Base-by-base conservation (phyloP, 768 basidiomycete genomes). In the Podaxis rugospora region DNA sequence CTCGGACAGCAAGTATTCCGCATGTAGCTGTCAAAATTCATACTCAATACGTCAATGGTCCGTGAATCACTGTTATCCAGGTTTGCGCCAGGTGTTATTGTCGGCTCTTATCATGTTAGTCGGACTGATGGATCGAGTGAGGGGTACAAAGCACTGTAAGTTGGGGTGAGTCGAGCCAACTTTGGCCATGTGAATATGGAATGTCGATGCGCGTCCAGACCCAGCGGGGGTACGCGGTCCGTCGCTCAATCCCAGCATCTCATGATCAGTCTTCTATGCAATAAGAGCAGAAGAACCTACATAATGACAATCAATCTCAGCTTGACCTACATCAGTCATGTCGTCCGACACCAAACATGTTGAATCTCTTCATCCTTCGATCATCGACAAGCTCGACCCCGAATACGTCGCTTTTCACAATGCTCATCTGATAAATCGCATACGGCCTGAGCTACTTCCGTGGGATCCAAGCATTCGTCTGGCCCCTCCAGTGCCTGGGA, bases 341-440 rank as follows among this genome's bases (percentile, higher is more conserved):
- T 42, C 51, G 14, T 44, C 54, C 13, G 46, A 37, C 4, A 60
- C 56, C 36, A 39, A 65, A 52, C 14, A 37, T 36, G 40, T 46
- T 32, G 80, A 86, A 63, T 85, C 87, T 25, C 75, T 92, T n/a
- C 81, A 90, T 64, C 83, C 86, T 10, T 82, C 83, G 1, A 75
- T 90, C 62, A 69, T 85, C 16, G 66, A 75, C 1, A 79, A 75
- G 51, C 79, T 91, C 54, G 86, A 89, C 67, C 82, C 86, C 14
- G 84, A 89, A 70, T 92, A 89, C 65, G 72, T 83, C 46, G 77
- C 75, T 16, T 88, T 87, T 69, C 86, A 89, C 69, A 84, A 83
- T 64, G 67, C 72, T 21, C 66, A 79, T 47, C 66, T 88, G 14
- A 69, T 75, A 1, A 71, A 83, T 65, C 65, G 82, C 39, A 73